These are phyloP conservation scores for Chrysoporthe cubensis DNA, from an alignment of 2,329 filamentous ascomycete species.

Conservation along the genomic window DNA sequence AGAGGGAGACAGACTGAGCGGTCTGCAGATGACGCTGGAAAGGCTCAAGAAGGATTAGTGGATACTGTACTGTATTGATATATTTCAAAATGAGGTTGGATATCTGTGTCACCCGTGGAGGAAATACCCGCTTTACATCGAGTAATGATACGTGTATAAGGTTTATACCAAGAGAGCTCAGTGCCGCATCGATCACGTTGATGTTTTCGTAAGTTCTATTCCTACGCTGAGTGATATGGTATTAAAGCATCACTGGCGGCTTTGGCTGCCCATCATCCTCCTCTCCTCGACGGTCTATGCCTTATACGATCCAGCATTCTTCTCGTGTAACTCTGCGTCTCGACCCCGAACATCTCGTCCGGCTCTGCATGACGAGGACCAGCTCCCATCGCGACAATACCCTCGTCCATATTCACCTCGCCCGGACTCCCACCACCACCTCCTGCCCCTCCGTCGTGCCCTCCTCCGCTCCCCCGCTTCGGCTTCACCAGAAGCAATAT, in stretches of 20 bases:
- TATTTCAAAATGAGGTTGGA: background rate
- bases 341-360: background rate
- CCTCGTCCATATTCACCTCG: slow-evolving; percentile 5
- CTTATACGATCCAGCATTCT: background rate
- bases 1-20: slow-evolving; percentile 25
- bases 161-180: background rate
- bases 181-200: background rate
- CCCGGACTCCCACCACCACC: slow-evolving; percentile 15
- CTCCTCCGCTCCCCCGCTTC: slow-evolving; percentile 41
- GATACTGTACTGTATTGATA: background rate
- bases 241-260: background rate
- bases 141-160: background rate
- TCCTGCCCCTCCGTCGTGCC: slow-evolving; percentile 23
- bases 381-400: background rate
- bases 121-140: slow-evolving; percentile 6
- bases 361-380: background rate
- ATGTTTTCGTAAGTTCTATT: background rate
- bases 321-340: background rate
- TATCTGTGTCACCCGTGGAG: background rate
- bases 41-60: slow-evolving; percentile 5
- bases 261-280: background rate
- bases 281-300: background rate
- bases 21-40: slow-evolving; percentile 22
- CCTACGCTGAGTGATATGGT: background rate
- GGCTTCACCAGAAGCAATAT: slow-evolving; percentile 84